Evolutionary conservation across 2,329 filamentous ascomycete genomes (phyloP).

Genomic region (Colletotrichum lini): DNA sequence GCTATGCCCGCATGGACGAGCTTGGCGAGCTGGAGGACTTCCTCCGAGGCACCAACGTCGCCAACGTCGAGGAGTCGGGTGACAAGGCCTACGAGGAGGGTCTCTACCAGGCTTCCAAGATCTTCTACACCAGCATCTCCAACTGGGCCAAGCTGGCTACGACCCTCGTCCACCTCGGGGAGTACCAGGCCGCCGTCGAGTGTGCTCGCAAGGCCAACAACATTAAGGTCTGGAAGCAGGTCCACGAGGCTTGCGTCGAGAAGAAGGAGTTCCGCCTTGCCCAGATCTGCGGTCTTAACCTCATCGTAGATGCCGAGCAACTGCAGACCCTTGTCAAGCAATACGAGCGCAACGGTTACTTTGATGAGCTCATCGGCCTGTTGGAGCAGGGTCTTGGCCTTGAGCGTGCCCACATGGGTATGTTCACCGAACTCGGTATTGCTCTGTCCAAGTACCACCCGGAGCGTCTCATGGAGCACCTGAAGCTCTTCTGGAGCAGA

Average conservation of each 20-base stretch:
- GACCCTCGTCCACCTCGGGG: constrained; percentile 94
- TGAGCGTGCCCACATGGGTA: constrained; percentile 93
- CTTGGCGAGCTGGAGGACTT: constrained; percentile 96
- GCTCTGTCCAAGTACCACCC: constrained; percentile 95
- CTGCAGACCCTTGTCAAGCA: constrained; percentile 93
- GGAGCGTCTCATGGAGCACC: constrained; percentile 96
- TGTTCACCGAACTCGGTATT: constrained; percentile 95
- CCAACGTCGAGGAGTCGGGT: constrained; percentile 95
- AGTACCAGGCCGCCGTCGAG: constrained; percentile 98
- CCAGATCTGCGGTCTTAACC: constrained; percentile 97
- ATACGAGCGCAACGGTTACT: constrained; percentile 97
- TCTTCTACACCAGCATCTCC: constrained; percentile 95
- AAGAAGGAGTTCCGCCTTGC: constrained; percentile 99
- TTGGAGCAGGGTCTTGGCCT: constrained; percentile 95
- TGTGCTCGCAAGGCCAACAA: constrained; percentile 99
- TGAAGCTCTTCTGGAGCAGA: constrained; percentile 97
- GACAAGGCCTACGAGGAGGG: constrained; percentile 98
- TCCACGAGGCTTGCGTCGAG: constrained; percentile 93
- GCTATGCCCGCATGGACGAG: constrained; percentile 91
- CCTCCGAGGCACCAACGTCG: constrained; percentile 91
- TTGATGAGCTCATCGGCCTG: constrained; percentile 95
- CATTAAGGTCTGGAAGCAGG: constrained; percentile 99
- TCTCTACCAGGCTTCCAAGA: constrained; percentile 96
- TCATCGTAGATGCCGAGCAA: constrained; percentile 98
- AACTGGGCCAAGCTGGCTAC: constrained; percentile 99